A percentile compares a stretch with the other conserved stretches of the same genome.
These are phyloP conservation scores for Fusarium sp. DNA, from an alignment of 2,329 filamentous ascomycete genomes.

Conservation along the genomic window DNA sequence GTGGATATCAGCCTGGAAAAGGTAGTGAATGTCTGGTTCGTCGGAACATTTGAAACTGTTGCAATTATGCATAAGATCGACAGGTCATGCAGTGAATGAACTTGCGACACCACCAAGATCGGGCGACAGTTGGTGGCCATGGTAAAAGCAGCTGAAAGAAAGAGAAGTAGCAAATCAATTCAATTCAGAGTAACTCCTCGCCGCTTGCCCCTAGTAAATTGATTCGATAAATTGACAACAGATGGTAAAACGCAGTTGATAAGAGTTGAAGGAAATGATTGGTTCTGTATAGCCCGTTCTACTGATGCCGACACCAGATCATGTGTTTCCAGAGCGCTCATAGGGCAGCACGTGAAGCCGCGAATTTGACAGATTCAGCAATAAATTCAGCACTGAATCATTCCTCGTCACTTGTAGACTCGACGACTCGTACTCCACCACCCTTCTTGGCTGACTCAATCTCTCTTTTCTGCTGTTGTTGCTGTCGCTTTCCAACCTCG, in stretches of 20 bases:
- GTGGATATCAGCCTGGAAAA: slow-evolving; percentile 4
- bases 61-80: slow-evolving; percentile 6
- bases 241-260: slow-evolving; percentile 8
- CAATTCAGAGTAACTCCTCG: slow-evolving; percentile 33
- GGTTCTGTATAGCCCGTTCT: background rate
- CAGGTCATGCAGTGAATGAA: background rate
- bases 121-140: background rate
- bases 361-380: background rate
- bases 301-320: background rate
- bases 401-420: slow-evolving; percentile 51
- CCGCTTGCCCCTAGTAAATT: slow-evolving; percentile 1
- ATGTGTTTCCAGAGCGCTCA: background rate
- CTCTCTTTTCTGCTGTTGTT: slow-evolving; percentile 49
- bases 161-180: background rate
- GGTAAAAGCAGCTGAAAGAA: background rate
- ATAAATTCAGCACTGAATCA: slow-evolving; percentile 11
- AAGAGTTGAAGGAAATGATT: background rate
- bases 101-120: background rate
- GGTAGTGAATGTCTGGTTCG: slow-evolving; percentile 19
- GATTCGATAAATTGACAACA: background rate
- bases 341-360: background rate
- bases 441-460: slow-evolving; percentile 55
- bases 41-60: background rate
- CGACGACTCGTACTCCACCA: slow-evolving; percentile 58
- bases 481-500: slow-evolving; percentile 72